Base-by-base conservation (phyloP, 2,329 filamentous ascomycete species). In the Pyricularia sp. region DNA sequence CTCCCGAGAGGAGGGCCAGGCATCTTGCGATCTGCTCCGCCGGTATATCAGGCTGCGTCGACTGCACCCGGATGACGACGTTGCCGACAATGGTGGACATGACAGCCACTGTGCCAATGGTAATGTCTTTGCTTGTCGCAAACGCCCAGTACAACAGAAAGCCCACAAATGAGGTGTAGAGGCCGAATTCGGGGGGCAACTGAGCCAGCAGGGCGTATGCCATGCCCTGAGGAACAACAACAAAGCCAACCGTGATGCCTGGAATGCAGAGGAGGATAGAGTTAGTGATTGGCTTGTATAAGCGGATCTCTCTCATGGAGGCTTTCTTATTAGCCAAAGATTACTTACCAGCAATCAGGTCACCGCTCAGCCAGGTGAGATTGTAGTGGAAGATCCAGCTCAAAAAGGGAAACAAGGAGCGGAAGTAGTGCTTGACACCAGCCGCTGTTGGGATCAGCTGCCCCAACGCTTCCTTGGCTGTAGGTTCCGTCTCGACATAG, bases 321-420 rank as follows among this genome's bases (percentile, higher is more conserved):
- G 14, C 2, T 65, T 30, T n/a, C n/a, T n/a, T n/a, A n/a, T n/a
- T 1, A 9, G 23, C 17, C 58, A 14, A 4, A 30, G n/a, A 14
- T 14, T 26, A 20, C 86, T 76, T 77, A 91, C 92, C 94, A 70
- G 95, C 94, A 69, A 98, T 89, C 64, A 98, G 79, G 80, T 99
- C 95, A 74, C 95, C 95, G 20, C 88, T 78, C 9, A 97, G 80
- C 95, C 95, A 99, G 81, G 93, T 89, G 3, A 89, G 14, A 77
- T 99, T 99, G 81, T 99, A 99, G 73, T 89, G 87, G 12, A 82
- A 79, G 69, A 98, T 94, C 95, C 95, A 99, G n/a, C 87, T 84
- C 6, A 91, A 77, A 76, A 97, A 98, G 0, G 95, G 95, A 73
- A 99, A 97, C 1, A 98, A 81, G 14, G 86, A 90, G 72, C 83